Percentiles rank a stretch among this genome's conserved stretches.
phyloP scores from a whole-genome alignment of 2,329 filamentous ascomycete species.

The Ophiostoma novo-ulmi region DNA sequence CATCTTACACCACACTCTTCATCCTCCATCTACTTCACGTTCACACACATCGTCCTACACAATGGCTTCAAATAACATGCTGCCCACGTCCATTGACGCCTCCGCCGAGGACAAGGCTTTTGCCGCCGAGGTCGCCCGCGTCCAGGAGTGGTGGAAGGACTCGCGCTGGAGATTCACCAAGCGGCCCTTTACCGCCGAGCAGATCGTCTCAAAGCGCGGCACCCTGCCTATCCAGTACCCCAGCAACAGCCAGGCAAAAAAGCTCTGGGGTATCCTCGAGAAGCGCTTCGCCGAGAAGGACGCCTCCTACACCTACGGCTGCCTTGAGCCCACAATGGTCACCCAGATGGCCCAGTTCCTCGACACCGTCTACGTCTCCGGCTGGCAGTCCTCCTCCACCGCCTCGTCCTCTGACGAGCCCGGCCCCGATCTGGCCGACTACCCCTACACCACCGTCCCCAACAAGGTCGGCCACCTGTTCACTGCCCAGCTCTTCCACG shows the following conservation, averaged over 20 bases:
- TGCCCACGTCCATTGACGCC: constrained; percentile 52
- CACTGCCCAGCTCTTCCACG: constrained; percentile 98
- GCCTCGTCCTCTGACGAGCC: constrained; percentile 93
- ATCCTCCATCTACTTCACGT: background rate
- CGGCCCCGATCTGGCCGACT: constrained; percentile 95
- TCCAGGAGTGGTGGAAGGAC: constrained; percentile 93
- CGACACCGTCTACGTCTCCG: constrained; percentile 97
- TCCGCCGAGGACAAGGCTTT: constrained; percentile 61
- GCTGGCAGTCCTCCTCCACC: constrained; percentile 97
- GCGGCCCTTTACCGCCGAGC: constrained; percentile 89
- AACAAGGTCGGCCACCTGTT: constrained; percentile 98
- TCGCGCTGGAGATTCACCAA: constrained; percentile 90
- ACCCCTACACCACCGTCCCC: constrained; percentile 94
- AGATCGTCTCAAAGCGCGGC: constrained; percentile 93
- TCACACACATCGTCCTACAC: constrained; percentile 20
- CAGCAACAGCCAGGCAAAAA: constrained; percentile 84
- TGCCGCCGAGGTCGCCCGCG: constrained; percentile 74
- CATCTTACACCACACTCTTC: background rate
- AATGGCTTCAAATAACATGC: constrained; percentile 61
- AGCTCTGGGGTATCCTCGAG: constrained; percentile 90
- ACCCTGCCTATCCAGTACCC: constrained; percentile 87
- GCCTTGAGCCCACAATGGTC: constrained; percentile 95
- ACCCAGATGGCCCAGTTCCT: constrained; percentile 99
- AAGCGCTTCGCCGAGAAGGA: constrained; percentile 70
- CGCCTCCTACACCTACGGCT: constrained; percentile 92